These are phyloP conservation scores for Phanerochaete carnosa DNA, from an alignment of 768 basidiomycete genomes.

Conservation along the genomic window DNA sequence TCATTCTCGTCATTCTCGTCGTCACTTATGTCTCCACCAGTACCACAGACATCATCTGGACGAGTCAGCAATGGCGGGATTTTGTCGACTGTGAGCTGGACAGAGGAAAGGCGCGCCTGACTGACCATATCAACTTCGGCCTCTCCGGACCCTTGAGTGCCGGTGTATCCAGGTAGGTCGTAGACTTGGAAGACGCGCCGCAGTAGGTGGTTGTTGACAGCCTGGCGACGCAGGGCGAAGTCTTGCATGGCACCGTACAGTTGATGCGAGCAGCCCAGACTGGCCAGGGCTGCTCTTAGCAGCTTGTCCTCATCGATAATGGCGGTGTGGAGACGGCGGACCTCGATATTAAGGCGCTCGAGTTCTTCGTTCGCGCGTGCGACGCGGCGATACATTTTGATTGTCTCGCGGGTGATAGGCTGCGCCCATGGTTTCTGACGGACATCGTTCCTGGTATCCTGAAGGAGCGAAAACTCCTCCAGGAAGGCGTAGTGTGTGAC, in stretches of 20 bases:
- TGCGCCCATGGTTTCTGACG: slow-evolving; percentile 24
- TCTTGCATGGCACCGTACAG: slow-evolving; percentile 5
- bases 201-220: slow-evolving; percentile 7
- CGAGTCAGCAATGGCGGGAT: no score
- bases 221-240: background rate
- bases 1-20: no score
- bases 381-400: slow-evolving; percentile 19
- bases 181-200: slow-evolving; percentile 10
- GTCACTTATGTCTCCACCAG: no score
- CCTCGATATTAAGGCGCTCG: slow-evolving; percentile 20
- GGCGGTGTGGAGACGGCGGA: slow-evolving; percentile 23
- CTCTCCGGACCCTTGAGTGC: slow-evolving; percentile 1
- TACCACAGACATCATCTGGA: no score
- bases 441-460: slow-evolving; percentile 24
- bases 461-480: slow-evolving; percentile 29
- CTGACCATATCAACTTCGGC: background rate
- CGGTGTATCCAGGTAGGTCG: slow-evolving; percentile 8
- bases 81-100: no score
- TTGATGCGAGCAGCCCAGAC: background rate
- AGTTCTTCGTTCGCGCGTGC: slow-evolving; percentile 25
- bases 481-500: slow-evolving; percentile 28
- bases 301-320: slow-evolving; percentile 19
- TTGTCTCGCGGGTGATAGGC: slow-evolving; percentile 19
- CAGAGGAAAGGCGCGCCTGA: no score
- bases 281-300: slow-evolving; percentile 2